These are phyloP conservation scores for Torulaspora delbrueckii DNA, from an alignment of 805 yeast genomes.

Conservation along the genomic window DNA sequence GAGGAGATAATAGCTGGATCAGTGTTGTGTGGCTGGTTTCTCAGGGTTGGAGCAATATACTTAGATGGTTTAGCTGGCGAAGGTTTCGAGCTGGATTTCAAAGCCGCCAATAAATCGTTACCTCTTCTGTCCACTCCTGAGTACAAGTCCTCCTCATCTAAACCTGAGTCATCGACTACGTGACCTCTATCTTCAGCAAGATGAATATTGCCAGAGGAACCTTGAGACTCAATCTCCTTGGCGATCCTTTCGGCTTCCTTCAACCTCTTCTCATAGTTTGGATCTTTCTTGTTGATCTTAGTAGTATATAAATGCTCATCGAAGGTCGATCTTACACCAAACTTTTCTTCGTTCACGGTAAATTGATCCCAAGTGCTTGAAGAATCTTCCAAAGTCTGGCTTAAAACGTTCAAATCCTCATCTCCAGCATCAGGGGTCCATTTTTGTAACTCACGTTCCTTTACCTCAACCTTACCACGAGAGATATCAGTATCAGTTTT, in stretches of 20 bases:
- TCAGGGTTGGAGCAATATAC: conserved; percentile 34
- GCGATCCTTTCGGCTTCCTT: conserved; percentile 76
- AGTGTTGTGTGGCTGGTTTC: conserved; percentile 33
- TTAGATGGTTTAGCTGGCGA: conserved; percentile 31
- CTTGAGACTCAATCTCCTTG: conserved; percentile 69
- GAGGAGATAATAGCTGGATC: conserved; percentile 37
- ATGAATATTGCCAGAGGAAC: conserved; percentile 64
- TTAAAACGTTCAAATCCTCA: conserved; percentile 8
- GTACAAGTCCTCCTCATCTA: conserved; percentile 94
- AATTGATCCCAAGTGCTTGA: conserved; percentile 80
- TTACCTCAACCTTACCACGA: conserved; percentile 36
- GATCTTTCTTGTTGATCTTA: conserved; percentile 59
- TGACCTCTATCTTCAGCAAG: conserved; percentile 89
- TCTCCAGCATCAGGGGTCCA: conserved; percentile 72
- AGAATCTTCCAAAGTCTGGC: conserved; percentile 37
- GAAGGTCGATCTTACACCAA: conserved; percentile 76
- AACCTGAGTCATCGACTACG: conserved; percentile 69
- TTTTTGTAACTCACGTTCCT: conserved; percentile 69
- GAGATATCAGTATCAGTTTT: conserved; percentile 86
- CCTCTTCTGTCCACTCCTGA: conserved; percentile 76
- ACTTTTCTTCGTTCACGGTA: conserved; percentile 80
- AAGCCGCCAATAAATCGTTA: conserved; percentile 33
- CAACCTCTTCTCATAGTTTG: conserved; percentile 62
- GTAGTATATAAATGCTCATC: conserved; percentile 90
- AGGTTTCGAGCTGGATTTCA: conserved; percentile 31